These are phyloP conservation scores for Wickerhamiella hasegawae DNA, from an alignment of 805 yeast species.

Conservation along the genomic window DNA sequence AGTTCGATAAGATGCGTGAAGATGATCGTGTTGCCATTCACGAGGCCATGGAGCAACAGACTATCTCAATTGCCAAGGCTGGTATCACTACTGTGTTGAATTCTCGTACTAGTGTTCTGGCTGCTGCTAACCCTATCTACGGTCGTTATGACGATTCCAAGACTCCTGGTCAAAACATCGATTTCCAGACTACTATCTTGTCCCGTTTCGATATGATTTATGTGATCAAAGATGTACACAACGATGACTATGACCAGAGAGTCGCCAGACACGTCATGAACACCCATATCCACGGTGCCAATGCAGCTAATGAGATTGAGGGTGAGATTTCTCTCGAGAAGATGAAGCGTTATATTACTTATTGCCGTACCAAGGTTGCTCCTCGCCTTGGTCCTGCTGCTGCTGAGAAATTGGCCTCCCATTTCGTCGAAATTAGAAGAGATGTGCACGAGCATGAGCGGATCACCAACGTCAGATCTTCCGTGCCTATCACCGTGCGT, in stretches of 20 bases:
- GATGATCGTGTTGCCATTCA: constrained; percentile 98
- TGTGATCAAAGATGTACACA: constrained; percentile 90
- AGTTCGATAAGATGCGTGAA: constrained; percentile 97
- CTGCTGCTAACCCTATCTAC: constrained; percentile 95
- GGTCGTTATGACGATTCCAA: constrained; percentile 94
- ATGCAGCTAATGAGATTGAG: constrained; percentile 35
- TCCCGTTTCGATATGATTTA: constrained; percentile 98
- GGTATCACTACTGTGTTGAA: constrained; percentile 95
- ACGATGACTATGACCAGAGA: constrained; percentile 65
- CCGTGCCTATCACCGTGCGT: constrained; percentile 94
- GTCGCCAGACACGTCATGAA: constrained; percentile 93
- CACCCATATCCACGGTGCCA: constrained; percentile 70
- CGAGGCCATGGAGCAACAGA: constrained; percentile 99
- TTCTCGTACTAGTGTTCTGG: constrained; percentile 90
- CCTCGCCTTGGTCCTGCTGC: constrained; percentile 85
- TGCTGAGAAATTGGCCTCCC: constrained; percentile 75
- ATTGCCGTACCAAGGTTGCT: constrained; percentile 80
- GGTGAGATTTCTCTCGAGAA: constrained; percentile 81
- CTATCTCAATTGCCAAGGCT: constrained; percentile 96
- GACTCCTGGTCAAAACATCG: constrained; percentile 95
- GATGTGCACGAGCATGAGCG: constrained; percentile 68
- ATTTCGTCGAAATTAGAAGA: constrained; percentile 80
- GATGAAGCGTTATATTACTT: constrained; percentile 85
- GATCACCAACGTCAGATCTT: constrained; percentile 72
- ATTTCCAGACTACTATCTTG: constrained; percentile 89